phyloP scores from a whole-genome alignment of 352 stramenopile species.

The Pythium sp. region DNA sequence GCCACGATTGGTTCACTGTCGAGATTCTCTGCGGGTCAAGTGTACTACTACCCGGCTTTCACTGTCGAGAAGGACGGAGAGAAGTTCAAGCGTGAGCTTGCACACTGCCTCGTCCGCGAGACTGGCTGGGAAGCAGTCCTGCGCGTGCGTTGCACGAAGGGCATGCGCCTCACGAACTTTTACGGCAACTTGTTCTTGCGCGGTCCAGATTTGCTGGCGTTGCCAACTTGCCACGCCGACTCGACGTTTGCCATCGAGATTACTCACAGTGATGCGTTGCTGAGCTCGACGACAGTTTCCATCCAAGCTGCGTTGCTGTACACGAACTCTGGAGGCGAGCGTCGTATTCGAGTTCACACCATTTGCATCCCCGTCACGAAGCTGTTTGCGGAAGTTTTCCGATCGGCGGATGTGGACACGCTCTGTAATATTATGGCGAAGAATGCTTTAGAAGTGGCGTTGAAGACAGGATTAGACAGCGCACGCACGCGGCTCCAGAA shows the following conservation, averaged over 20 bases:
- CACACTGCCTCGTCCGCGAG: conserved; percentile 89
- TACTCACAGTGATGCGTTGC: conserved; percentile 94
- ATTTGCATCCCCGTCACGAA: conserved; percentile 92
- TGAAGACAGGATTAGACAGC: conserved; percentile 95
- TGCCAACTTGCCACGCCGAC: conserved; percentile 96
- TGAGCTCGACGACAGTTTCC: conserved; percentile 93
- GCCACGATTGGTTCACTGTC: conserved; percentile 93
- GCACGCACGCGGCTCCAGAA: conserved; percentile 91
- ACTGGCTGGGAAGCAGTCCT: conserved; percentile 97
- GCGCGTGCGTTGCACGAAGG: conserved; percentile 95
- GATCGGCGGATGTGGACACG: conserved; percentile 91
- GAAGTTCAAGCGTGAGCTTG: conserved; percentile 93
- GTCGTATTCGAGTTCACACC: conserved; percentile 98
- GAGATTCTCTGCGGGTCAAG: conserved; percentile 94
- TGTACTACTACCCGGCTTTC: conserved; percentile 98
- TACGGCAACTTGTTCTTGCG: conserved; percentile 99
- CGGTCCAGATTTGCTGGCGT: conserved; percentile 95
- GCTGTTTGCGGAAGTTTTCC: conserved; percentile 89
- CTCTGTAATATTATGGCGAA: conserved; percentile 95
- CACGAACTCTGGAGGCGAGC: conserved; percentile 95
- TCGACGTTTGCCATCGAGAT: conserved; percentile 97
- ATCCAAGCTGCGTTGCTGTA: conserved; percentile 97
- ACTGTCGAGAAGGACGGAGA: conserved; percentile 87
- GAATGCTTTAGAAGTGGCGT: conserved; percentile 89
- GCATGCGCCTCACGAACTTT: conserved; percentile 97